Percentiles rank a stretch among this genome's conserved stretches.
These are phyloP conservation scores for Cicer pinnatifidum DNA, from an alignment of 306 rosid species.

Conservation along the genomic window DNA sequence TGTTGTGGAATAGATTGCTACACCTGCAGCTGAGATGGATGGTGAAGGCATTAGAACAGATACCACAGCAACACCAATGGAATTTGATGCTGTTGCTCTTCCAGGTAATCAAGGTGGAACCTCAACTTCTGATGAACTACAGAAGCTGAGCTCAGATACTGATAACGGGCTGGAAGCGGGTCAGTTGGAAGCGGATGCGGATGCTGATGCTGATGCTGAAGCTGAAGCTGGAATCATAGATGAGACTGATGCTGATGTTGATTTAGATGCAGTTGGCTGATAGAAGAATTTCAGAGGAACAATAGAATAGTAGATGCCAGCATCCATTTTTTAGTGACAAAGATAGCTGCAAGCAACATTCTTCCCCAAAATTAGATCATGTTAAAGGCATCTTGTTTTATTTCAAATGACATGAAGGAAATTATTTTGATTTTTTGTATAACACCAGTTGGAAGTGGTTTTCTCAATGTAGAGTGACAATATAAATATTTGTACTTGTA, in stretches of 20 bases:
- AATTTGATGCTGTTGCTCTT: conserved; percentile 54
- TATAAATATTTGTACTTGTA: conserved; percentile 28
- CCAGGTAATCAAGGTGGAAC: conserved; percentile 70
- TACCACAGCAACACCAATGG: conserved; percentile 60
- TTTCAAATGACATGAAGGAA: neutral
- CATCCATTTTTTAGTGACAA: conserved; percentile 8
- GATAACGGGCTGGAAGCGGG: conserved; percentile 84
- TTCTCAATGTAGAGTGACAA: neutral
- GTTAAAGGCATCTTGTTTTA: neutral
- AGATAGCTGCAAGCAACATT: conserved; percentile 34
- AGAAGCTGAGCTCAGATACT: conserved; percentile 78
- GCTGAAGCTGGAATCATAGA: conserved; percentile 83
- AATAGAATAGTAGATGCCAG: conserved; percentile 26
- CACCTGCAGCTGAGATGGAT: conserved; percentile 70
- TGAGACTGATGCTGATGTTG: conserved; percentile 78
- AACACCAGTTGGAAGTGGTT: conserved; percentile 6
- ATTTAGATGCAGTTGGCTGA: conserved; percentile 69
- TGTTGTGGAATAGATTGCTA: conserved; percentile 54
- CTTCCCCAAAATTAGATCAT: neutral
- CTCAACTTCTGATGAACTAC: conserved; percentile 68
- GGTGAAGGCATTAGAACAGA: conserved; percentile 71
- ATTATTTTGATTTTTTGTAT: neutral
- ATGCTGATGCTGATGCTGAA: conserved; percentile 67
- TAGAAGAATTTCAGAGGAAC: conserved; percentile 22
- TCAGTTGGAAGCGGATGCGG: conserved; percentile 82